These are phyloP conservation scores for Pseudotulostoma volvatum DNA, from an alignment of 495 filamentous ascomycete species.

Conservation along the genomic window DNA sequence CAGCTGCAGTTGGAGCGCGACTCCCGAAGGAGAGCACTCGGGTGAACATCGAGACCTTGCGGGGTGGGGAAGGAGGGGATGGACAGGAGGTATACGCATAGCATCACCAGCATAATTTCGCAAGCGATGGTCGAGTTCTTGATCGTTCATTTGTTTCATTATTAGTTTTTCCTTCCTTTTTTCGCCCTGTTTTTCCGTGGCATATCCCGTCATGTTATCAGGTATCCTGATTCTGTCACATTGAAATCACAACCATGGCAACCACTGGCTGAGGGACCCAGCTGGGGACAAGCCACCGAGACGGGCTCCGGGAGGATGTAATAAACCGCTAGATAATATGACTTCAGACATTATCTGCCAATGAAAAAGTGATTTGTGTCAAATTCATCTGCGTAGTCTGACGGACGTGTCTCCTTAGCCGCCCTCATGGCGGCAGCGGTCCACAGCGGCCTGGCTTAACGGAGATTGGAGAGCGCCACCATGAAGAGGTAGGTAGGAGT, in stretches of 20 bases:
- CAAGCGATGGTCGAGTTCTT: not conserved
- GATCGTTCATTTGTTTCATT: not conserved
- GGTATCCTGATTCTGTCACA: not conserved
- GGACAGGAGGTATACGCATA: not conserved
- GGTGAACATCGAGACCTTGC: too few species aligned
- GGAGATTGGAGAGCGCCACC: not conserved
- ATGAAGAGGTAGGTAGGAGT: too few species aligned
- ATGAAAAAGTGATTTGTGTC: not conserved
- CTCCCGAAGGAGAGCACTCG: conserved; percentile 19
- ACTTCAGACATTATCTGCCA: not conserved
- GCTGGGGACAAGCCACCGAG: not conserved
- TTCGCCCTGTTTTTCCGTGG: not conserved
- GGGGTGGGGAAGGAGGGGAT: too few species aligned
- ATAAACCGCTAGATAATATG: not conserved
- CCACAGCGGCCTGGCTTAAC: too few species aligned
- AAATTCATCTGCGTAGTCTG: not conserved
- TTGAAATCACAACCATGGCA: too few species aligned
- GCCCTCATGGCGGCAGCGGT: too few species aligned
- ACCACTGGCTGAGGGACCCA: too few species aligned
- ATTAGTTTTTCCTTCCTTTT: not conserved
- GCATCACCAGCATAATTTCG: not conserved
- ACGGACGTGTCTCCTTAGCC: too few species aligned
- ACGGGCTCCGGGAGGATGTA: not conserved
- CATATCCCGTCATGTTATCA: not conserved
- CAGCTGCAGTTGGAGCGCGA: conserved; percentile 28